Evolutionary conservation across 2,329 filamentous ascomycete species (phyloP), one percentile per base, ranked within the genome.

Genomic region (Ophiocordyceps sinensis): DNA sequence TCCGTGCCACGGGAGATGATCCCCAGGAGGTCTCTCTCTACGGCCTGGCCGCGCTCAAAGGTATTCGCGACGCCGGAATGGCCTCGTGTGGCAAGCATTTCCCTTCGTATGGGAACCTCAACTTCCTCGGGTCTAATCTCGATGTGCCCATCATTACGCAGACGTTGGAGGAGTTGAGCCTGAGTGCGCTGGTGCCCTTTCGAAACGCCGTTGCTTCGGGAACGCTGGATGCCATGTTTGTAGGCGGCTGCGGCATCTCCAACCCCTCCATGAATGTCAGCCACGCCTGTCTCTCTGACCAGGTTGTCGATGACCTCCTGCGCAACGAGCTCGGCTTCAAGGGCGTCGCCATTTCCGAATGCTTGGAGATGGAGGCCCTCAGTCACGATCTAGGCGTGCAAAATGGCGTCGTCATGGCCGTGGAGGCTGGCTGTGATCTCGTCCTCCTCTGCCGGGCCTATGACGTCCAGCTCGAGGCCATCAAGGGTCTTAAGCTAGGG

Each of bases 311-410:
- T 53, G 86, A 91, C 44, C 65, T 95, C 19, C 67, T 96, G 4
- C 76, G 89, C n/a, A 82, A 82, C 44, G 87, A 95, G 49, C 73
- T 96, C 21, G 82, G 83, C 3, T 96, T 96, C 52, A 76, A 85
- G 39, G 89, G 89, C 1, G 88, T 96, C 3, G 87, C 91, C 21
- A 86, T 96, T 39, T 95, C 88, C 0, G 89, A 96, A 56, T 96
- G 89, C 49, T 65, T 96, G 8, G 89, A 95, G 58, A 96, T 96
- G 89, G 88, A 95, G 54, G 87, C 88, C 0, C 72, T 96, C 9
- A 91, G 86, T 48, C 85, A 94, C 55, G 93, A 95, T 52, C 91
- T 96, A 39, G 89, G 89, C n/a, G 87, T 98, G 15, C 87, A 89
- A 50, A 89, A 91, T 34, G 91, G 91, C 12, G 94, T 89, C 1